Evolutionary conservation across 1,284 basidiomycete species (phyloP), one percentile per base, ranked within the genome.

Genomic region (Marasmius sp.): DNA sequence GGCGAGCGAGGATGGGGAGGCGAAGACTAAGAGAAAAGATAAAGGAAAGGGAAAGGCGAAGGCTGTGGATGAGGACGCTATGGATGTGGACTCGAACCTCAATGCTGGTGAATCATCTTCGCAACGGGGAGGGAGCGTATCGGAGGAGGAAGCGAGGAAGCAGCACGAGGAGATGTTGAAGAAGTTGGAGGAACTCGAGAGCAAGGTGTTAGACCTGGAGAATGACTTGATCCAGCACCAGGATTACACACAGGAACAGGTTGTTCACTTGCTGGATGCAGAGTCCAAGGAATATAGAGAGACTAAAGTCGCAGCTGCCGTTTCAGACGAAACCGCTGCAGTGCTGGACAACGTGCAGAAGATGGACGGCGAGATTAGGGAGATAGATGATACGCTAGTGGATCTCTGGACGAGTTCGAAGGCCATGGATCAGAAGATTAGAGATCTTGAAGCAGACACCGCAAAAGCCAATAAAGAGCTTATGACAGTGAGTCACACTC

Each of bases 171-270:
- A 64, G 22, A 45, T 63, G 2, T 58, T 65, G 16, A 49, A 64
- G 1, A 77, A 79, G 14, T 48, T 80, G 22, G 77, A 77, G 41
- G 63, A 64, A 4, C 66, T 86, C 12, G 69, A 66, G n/a, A 77
- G 80, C 12, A 72, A 72, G n/a, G 64, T 85, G 37, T 34, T 61
- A 11, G 74, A 77, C 3, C 66, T 86, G 37, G 71, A 81, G 63
- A 83, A 85, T 64, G 76, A 81, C 57, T 65, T 84, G 47, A 65
- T 65, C 2, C 76, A 77, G 53, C 77, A 77, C 53, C 75, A 80
- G 49, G 61, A 62, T 12, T 69, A 78, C 12, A 36, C 79, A 3
- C 47, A 50, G 11, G 36, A 41, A 34, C 14, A 47, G 34, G 12
- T 54, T 27, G 10, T 11, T 18, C 39, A 38, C 58, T 39, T 53